Percentiles rank a stretch among this genome's conserved stretches.
Evolutionary conservation across 2,329 filamentous ascomycete genomes (phyloP).

Genomic region (Aspergillus novoparasiticus): DNA sequence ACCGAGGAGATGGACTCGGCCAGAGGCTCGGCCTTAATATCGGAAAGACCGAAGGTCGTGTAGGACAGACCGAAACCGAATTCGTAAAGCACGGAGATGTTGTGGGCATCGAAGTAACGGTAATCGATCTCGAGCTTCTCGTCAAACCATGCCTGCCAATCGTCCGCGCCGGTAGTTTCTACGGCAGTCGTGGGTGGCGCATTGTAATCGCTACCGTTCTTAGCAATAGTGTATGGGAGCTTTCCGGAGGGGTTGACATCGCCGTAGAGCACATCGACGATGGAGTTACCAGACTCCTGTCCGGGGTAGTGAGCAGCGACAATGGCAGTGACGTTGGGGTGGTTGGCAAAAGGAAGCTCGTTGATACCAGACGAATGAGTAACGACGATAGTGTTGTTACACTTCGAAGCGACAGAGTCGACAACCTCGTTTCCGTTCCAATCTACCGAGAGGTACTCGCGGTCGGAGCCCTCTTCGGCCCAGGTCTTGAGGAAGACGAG

Average conservation of each 20-base stretch:
- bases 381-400: slow-evolving; percentile 82
- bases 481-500: slow-evolving; percentile 86
- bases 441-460: slow-evolving; percentile 61
- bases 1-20: slow-evolving; percentile 60
- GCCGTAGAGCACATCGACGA: slow-evolving; percentile 83
- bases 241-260: slow-evolving; percentile 75
- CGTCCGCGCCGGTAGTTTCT: slow-evolving; percentile 30
- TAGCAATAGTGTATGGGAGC: slow-evolving; percentile 78
- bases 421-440: slow-evolving; percentile 85
- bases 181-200: slow-evolving; percentile 41
- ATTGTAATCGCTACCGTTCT: slow-evolving; percentile 63
- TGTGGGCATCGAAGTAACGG: slow-evolving; percentile 26
- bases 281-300: slow-evolving; percentile 78
- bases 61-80: slow-evolving; percentile 70
- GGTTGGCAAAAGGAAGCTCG: slow-evolving; percentile 65
- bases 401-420: slow-evolving; percentile 69
- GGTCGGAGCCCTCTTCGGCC: slow-evolving; percentile 77
- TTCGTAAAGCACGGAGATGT: slow-evolving; percentile 23
- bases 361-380: slow-evolving; percentile 78
- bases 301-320: slow-evolving; percentile 81
- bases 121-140: slow-evolving; percentile 26
- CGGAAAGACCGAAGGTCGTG: slow-evolving; percentile 67
- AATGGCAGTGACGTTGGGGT: slow-evolving; percentile 80
- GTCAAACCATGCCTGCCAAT: background rate
- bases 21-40: slow-evolving; percentile 61